phyloP scores from a whole-genome alignment of 2,329 filamentous ascomycete genomes.

The Aspergillus hortae region DNA sequence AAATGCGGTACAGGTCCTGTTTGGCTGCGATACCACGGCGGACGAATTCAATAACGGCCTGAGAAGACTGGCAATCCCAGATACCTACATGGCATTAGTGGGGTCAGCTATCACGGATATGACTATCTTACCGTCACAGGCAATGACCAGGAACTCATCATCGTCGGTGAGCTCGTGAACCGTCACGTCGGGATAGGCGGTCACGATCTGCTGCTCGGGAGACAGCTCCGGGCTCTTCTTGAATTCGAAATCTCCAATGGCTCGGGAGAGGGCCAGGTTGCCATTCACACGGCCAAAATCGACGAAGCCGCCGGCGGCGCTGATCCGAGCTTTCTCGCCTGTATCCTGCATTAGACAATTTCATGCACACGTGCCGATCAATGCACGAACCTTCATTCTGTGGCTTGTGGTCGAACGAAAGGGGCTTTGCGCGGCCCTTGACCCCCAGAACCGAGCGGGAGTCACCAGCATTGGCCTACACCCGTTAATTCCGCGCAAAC shows the following conservation, averaged over 20 bases:
- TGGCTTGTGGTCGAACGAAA: slow-evolving; percentile 99
- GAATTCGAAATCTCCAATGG: slow-evolving; percentile 99
- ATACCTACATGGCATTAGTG: slow-evolving; percentile 63
- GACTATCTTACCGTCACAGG: slow-evolving; percentile 69
- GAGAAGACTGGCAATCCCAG: slow-evolving; percentile 98
- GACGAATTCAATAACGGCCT: slow-evolving; percentile 95
- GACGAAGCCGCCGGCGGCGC: slow-evolving; percentile 92
- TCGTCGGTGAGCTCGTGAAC: slow-evolving; percentile 86
- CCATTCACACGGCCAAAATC: slow-evolving; percentile 98
- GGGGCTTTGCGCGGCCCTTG: slow-evolving; percentile 92
- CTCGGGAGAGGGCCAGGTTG: slow-evolving; percentile 92
- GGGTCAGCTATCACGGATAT: not conserved
- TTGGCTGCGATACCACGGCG: slow-evolving; percentile 93
- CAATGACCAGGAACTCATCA: slow-evolving; percentile 92
- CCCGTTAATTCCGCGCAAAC: slow-evolving; percentile 4
- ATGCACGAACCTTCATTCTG: slow-evolving; percentile 78
- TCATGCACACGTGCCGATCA: not conserved
- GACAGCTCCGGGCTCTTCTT: slow-evolving; percentile 97
- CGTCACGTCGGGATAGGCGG: slow-evolving; percentile 90
- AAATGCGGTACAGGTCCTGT: slow-evolving; percentile 91
- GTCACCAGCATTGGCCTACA: slow-evolving; percentile 91
- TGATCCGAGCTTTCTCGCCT: slow-evolving; percentile 96
- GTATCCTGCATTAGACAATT: slow-evolving; percentile 15
- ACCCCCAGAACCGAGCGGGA: slow-evolving; percentile 92
- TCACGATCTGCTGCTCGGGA: slow-evolving; percentile 98